Evolutionary conservation across 176 grass and related monocot genomes (phyloP).

Genomic region (Raddia guianensis): DNA sequence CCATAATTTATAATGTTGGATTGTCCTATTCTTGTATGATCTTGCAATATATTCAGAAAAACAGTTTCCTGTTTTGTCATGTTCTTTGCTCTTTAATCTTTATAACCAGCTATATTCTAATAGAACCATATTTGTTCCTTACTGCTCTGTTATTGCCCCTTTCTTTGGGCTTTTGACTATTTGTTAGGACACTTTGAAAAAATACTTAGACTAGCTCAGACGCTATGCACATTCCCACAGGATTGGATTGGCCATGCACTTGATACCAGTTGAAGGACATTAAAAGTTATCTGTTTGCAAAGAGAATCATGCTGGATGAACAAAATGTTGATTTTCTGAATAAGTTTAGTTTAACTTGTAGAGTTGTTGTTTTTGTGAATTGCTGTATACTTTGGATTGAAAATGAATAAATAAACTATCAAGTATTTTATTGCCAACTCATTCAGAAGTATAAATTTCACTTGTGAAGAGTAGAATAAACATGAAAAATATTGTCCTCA

Average conservation of each 20-base stretch:
- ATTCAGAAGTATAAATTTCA: neutral
- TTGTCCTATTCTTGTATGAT: neutral
- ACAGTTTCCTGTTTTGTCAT: neutral
- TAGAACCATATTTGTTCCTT: neutral
- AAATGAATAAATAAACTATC: neutral
- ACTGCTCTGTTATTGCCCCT: neutral
- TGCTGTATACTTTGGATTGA: neutral
- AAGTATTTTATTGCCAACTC: neutral
- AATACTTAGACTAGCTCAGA: neutral
- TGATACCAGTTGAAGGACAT: neutral
- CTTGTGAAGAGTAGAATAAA: too few species aligned
- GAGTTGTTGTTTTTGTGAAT: neutral
- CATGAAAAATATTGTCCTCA: too few species aligned
- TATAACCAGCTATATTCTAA: neutral
- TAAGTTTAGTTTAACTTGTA: neutral
- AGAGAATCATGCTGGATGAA: neutral
- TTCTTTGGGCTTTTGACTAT: conserved; percentile 2
- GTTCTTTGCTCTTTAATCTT: conserved; percentile 3
- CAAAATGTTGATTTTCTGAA: conserved; percentile 5
- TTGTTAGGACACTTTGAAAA: neutral
- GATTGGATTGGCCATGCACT: neutral
- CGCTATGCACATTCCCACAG: neutral
- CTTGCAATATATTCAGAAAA: conserved; percentile 16
- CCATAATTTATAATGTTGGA: neutral
- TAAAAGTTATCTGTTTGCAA: neutral